Conservation (phyloP, 495 filamentous ascomycete genomes). For the Immersiella caudata region DNA sequence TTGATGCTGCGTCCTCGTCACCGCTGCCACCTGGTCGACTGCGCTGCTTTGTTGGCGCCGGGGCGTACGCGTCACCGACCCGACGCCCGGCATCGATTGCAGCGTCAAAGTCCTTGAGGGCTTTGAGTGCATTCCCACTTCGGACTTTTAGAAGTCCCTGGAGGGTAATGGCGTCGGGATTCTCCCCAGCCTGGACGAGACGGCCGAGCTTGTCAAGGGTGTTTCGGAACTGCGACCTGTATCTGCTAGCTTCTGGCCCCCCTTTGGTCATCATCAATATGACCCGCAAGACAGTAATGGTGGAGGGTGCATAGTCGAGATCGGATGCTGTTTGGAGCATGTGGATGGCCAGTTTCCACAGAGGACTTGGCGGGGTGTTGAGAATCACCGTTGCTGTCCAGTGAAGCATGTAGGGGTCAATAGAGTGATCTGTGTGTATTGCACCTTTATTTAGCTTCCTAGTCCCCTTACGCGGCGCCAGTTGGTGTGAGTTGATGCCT, state of each 20-base stretch:
- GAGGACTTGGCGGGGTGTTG: background rate
- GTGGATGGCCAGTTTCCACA: slow-evolving; percentile 20
- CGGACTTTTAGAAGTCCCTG: slow-evolving; percentile 18
- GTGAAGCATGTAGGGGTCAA: slow-evolving; percentile 32
- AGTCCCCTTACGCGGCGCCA: background rate
- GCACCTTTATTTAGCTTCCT: slow-evolving; percentile 14
- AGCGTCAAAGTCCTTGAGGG: slow-evolving; percentile 27
- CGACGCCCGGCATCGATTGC: slow-evolving; percentile 25
- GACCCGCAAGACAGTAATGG: slow-evolving; percentile 25
- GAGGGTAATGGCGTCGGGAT: slow-evolving; percentile 20
- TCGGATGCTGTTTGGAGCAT: slow-evolving; percentile 33
- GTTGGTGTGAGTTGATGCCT: background rate
- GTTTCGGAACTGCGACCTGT: background rate
- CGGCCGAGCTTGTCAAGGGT: background rate
- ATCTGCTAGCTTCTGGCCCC: background rate
- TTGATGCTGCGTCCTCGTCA: background rate
- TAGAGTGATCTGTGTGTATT: slow-evolving; percentile 23
- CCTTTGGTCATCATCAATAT: background rate
- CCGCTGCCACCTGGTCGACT: background rate
- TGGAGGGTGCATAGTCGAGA: slow-evolving; percentile 33
- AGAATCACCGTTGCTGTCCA: slow-evolving; percentile 27
- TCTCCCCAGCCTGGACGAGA: background rate
- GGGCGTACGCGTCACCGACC: slow-evolving; percentile 12
- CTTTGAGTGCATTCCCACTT: slow-evolving; percentile 9
- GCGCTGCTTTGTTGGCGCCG: background rate